Base-by-base conservation (phyloP, 2,329 filamentous ascomycete genomes). In the Penicillium sp. region DNA sequence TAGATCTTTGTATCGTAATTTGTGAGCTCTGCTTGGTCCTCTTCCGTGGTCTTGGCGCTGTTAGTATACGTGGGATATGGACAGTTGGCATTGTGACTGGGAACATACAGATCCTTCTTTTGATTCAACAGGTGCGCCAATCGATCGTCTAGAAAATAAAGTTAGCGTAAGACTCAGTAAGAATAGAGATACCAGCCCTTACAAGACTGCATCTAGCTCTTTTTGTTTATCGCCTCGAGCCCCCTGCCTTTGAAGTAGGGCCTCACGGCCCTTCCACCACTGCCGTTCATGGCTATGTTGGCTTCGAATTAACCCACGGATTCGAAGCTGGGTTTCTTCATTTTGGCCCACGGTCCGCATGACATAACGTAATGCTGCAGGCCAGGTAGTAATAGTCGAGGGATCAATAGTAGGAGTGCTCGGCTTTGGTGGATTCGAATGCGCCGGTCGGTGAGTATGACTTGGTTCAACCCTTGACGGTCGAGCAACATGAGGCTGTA, bases 1-100 rank as follows among this genome's bases (percentile, higher is more conserved):
- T 88, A 83, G 16, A 89, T 83, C 67, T 89, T 89, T 52, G 74
- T 72, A 62, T 89, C 85, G 67, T 86, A 89, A 21, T 77, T 76
- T 29, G 75, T 69, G 8, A 89, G 72, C 69, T 89, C 87, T 48
- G 78, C 75, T 33, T 79, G 70, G 47, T 85, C 75, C 48, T 81
- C 78, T 60, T 82, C 73, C 8, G 72, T 70, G 27, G 77, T 79
- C 75, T 81, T 8, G 16, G 25, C 43, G 16, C 11, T 49, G 43
- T 52, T 48, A 49, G 39, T 48, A 19, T 21, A 27, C 11, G 16
- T 14, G 21, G 35, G 31, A 10, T 19, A 39, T 46, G 21, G 10
- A n/a, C 14, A 43, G 39, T 14, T 19, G n/a, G 9, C 10, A 16
- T 25, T 19, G 1, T 6, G 19, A 10, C 9, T 37, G 31, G 8